Base-by-base conservation (phyloP, 352 stramenopile species). In the Pythium volutum region DNA sequence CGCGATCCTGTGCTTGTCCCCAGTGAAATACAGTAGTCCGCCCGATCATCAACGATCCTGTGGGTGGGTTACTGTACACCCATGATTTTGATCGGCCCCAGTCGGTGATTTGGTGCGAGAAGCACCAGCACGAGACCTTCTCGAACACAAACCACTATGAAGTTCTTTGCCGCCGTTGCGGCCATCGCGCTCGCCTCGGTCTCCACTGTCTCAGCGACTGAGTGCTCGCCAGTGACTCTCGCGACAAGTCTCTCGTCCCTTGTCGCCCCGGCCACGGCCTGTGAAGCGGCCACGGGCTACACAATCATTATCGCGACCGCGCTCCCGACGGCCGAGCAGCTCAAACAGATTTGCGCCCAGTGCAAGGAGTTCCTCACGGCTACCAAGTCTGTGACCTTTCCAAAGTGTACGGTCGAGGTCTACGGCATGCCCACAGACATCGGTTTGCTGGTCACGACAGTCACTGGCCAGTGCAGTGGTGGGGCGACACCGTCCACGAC, bases 91-190 rank as follows among this genome's bases (percentile, higher is more conserved):
- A n/a, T n/a, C n/a, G n/a, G n/a, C n/a, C n/a, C n/a, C n/a, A n/a
- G n/a, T n/a, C n/a, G n/a, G n/a, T n/a, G n/a, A n/a, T n/a, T n/a
- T n/a, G n/a, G n/a, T n/a, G n/a, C n/a, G n/a, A n/a, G n/a, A n/a
- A n/a, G n/a, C n/a, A n/a, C n/a, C n/a, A n/a, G n/a, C n/a, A n/a
- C n/a, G n/a, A n/a, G n/a, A n/a, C n/a, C n/a, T n/a, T n/a, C n/a
- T n/a, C n/a, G n/a, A n/a, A n/a, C n/a, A n/a, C n/a, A n/a, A n/a
- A 20, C 14, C 51, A 67, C 33, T 6, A 67, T 67, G 60, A 67
- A 67, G 60, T 51, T 55, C 52, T 62, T 61, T 46, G 52, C 47
- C 27, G 26, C 39, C 41, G 33, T 43, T 33, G 50, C 49, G 15
- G 41, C 49, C 10, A 18, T 56, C 16, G 60, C 45, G 9, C 33